phyloP scores from a whole-genome alignment of 768 basidiomycete genomes.

The Neoboletus magnificus region DNA sequence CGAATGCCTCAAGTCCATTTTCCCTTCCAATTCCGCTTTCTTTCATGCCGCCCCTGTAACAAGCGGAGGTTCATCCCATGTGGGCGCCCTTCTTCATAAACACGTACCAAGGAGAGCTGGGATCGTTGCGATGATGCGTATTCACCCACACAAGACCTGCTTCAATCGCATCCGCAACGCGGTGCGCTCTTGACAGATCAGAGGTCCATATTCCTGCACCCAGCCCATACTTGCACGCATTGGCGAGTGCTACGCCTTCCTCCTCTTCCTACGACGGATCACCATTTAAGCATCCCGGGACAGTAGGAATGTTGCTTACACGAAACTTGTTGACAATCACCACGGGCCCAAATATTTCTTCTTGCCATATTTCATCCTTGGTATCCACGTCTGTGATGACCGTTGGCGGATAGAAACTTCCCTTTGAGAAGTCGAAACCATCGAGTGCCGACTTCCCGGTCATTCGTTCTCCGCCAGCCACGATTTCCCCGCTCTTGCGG shows the following conservation, averaged over 20 bases:
- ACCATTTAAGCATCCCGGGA: neutral
- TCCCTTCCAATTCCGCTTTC: slow-evolving; percentile 85
- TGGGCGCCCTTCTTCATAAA: neutral
- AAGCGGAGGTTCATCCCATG: slow-evolving; percentile 3
- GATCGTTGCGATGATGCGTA: slow-evolving; percentile 87
- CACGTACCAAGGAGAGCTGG: slow-evolving; percentile 77
- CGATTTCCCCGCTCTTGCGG: slow-evolving; percentile 45
- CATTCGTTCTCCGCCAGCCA: slow-evolving; percentile 68
- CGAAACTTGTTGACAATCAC: slow-evolving; percentile 59
- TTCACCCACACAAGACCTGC: slow-evolving; percentile 86
- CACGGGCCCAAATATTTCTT: slow-evolving; percentile 88
- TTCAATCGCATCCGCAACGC: slow-evolving; percentile 65
- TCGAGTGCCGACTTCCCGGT: slow-evolving; percentile 61
- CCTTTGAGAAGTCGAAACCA: slow-evolving; percentile 64
- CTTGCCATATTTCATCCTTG: slow-evolving; percentile 68
- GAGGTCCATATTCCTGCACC: slow-evolving; percentile 81
- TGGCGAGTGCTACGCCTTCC: slow-evolving; percentile 68
- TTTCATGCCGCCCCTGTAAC: slow-evolving; percentile 82
- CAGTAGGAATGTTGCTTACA: slow-evolving; percentile 34
- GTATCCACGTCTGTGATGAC: slow-evolving; percentile 57
- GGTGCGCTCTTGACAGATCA: slow-evolving; percentile 71
- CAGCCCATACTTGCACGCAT: slow-evolving; percentile 74
- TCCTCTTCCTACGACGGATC: slow-evolving; percentile 45
- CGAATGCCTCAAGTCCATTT: slow-evolving; percentile 79
- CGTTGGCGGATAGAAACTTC: slow-evolving; percentile 80